Conservation (phyloP, 768 basidiomycete species). For the Ramaria rubella region DNA sequence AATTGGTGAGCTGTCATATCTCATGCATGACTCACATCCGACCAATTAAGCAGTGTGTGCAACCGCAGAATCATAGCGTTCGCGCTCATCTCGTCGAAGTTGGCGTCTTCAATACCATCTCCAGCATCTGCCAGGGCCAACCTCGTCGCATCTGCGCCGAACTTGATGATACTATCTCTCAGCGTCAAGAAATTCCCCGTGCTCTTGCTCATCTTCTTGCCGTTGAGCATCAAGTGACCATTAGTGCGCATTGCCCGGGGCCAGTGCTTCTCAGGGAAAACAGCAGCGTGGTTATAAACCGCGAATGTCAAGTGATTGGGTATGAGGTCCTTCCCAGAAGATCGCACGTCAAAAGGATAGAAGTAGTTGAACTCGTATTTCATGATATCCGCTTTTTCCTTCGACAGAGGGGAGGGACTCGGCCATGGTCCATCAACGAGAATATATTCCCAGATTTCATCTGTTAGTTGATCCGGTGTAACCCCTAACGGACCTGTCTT, state of each 20-base stretch:
- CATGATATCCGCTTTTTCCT: slow-evolving; percentile 75
- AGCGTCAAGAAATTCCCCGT: slow-evolving; percentile 94
- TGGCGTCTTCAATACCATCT: slow-evolving; percentile 96
- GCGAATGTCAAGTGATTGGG: slow-evolving; percentile 93
- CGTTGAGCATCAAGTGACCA: slow-evolving; percentile 94
- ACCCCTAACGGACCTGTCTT: slow-evolving; percentile 79
- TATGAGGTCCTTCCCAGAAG: slow-evolving; percentile 95
- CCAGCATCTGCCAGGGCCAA: slow-evolving; percentile 93
- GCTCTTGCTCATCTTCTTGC: slow-evolving; percentile 98
- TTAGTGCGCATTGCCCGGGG: slow-evolving; percentile 90
- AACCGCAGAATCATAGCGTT: slow-evolving; percentile 94
- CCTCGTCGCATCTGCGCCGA: slow-evolving; percentile 93
- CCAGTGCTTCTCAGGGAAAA: slow-evolving; percentile 84
- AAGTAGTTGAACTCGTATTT: slow-evolving; percentile 94
- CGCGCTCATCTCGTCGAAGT: slow-evolving; percentile 97
- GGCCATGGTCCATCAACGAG: slow-evolving; percentile 76
- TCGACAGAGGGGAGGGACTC: slow-evolving; percentile 52
- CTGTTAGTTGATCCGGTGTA: slow-evolving; percentile 88
- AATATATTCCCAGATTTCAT: slow-evolving; percentile 96
- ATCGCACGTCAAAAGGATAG: slow-evolving; percentile 97
- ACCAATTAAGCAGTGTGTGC: slow-evolving; percentile 88
- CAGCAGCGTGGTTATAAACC: slow-evolving; percentile 90
- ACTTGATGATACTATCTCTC: slow-evolving; percentile 83
- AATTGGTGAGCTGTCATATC: not conserved
- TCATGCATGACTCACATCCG: slow-evolving; percentile 48